These are phyloP conservation scores for Phlebiopsis flavidoalba DNA, from an alignment of 768 basidiomycete genomes.

Conservation along the genomic window DNA sequence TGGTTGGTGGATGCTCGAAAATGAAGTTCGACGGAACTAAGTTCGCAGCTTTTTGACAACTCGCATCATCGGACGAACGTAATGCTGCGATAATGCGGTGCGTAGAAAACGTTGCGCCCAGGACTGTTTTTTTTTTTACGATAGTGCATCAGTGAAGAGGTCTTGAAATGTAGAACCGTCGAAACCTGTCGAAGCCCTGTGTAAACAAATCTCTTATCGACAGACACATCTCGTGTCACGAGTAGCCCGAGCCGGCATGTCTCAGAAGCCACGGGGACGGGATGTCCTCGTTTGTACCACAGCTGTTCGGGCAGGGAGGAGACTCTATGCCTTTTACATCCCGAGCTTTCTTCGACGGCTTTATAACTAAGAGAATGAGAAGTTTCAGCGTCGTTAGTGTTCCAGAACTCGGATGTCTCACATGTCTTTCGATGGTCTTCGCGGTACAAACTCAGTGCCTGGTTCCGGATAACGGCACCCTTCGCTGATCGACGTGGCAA, in stretches of 20 bases:
- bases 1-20: constrained; percentile 9
- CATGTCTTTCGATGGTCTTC: constrained; percentile 13
- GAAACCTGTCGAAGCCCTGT: constrained; percentile 14
- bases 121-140: no score
- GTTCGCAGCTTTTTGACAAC: neutral
- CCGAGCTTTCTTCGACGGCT: constrained; percentile 8
- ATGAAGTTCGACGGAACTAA: neutral
- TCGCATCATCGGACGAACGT: neutral
- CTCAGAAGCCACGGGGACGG: constrained; percentile 10
- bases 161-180: neutral
- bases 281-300: constrained; percentile 8
- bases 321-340: constrained; percentile 6
- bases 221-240: neutral
- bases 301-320: constrained; percentile 8
- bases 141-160: neutral
- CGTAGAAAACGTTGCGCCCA: constrained; percentile 11
- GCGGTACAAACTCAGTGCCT: constrained; percentile 2
- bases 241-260: constrained; percentile 11
- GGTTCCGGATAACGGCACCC: constrained; percentile 14
- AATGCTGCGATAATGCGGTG: constrained; percentile 6
- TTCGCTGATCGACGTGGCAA: constrained; percentile 17
- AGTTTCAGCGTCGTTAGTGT: neutral
- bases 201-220: constrained; percentile 7
- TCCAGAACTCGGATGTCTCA: neutral
- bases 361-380: constrained; percentile 9